Conservation (phyloP, 2,329 filamentous ascomycete species). For the Sporothrix globosa region DNA sequence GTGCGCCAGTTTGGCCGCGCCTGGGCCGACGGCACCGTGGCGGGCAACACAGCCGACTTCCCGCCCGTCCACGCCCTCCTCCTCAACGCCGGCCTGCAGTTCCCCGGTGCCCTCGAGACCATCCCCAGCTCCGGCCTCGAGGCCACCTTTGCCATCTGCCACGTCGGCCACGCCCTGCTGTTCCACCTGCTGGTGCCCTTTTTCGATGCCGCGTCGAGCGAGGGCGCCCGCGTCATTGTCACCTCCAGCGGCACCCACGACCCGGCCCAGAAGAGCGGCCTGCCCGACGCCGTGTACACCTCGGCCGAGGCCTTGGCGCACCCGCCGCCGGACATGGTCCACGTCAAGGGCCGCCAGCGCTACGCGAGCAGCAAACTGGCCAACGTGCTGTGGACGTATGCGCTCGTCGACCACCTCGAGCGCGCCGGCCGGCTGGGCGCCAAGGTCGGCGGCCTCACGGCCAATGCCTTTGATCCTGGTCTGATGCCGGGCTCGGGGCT, state of each 20-base stretch:
- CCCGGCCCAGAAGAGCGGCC: constrained; percentile 47
- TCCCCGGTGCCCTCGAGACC: constrained; percentile 23
- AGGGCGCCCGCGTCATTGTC: constrained; percentile 49
- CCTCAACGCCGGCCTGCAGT: constrained; percentile 29
- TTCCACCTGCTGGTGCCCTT: constrained; percentile 51
- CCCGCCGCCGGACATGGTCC: constrained; percentile 26
- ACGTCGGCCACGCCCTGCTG: constrained; percentile 50
- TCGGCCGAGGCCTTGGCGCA: constrained; percentile 29
- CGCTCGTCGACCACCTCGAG: constrained; percentile 39
- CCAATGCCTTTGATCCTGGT: constrained; percentile 30
- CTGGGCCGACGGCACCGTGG: constrained; percentile 16
- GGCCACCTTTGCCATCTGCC: constrained; percentile 53
- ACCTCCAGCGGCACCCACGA: constrained; percentile 54
- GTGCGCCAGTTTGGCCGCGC: constrained; percentile 26
- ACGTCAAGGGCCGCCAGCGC: constrained; percentile 29
- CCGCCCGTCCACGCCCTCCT: constrained; percentile 25
- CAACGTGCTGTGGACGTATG: constrained; percentile 50
- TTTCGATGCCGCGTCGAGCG: constrained; percentile 38
- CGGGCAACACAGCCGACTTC: neutral
- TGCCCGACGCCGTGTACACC: constrained; percentile 45
- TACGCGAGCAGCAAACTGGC: constrained; percentile 33
- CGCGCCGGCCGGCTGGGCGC: constrained; percentile 37
- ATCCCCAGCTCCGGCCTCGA: constrained; percentile 46
- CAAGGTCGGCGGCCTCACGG: constrained; percentile 6
- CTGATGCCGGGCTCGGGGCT: constrained; percentile 41